phyloP scores from a whole-genome alignment of 2,329 filamentous ascomycete genomes.

The Cladosporium sphaerospermum region DNA sequence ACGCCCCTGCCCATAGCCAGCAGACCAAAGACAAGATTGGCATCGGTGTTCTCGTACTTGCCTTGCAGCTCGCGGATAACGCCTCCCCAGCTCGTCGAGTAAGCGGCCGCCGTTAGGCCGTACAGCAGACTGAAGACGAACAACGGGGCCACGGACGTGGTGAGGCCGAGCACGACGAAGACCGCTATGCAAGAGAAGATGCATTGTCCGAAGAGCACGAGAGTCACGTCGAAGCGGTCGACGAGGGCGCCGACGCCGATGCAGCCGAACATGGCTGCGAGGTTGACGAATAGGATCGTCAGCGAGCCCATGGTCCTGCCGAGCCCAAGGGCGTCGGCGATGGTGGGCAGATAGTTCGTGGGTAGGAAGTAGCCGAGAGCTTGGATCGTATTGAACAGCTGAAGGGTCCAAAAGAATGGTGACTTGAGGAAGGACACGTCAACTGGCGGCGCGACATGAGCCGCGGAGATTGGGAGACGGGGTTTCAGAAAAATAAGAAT shows the following conservation, averaged over 20 bases:
- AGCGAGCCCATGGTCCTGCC: constrained; percentile 31
- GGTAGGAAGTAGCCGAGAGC: constrained; percentile 41
- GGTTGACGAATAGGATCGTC: constrained; percentile 36
- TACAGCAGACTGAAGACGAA: constrained; percentile 40
- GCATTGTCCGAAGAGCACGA: constrained; percentile 33
- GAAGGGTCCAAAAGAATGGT: constrained; percentile 37
- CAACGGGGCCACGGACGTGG: constrained; percentile 35
- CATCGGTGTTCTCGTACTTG: constrained; percentile 30
- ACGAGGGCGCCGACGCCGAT: constrained; percentile 35
- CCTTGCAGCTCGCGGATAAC: constrained; percentile 19
- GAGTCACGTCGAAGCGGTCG: constrained; percentile 35
- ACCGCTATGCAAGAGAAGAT: constrained; percentile 31
- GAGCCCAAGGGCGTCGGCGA: constrained; percentile 34
- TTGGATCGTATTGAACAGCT: constrained; percentile 37
- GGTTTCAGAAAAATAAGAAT: constrained; percentile 16
- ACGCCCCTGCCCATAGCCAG: constrained; percentile 46
- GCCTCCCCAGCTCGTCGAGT: constrained; percentile 32
- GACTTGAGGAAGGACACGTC: constrained; percentile 33
- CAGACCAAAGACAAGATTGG: constrained; percentile 45
- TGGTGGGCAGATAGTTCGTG: constrained; percentile 38
- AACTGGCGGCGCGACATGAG: constrained; percentile 22
- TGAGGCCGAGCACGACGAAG: constrained; percentile 43
- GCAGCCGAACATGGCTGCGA: constrained; percentile 32
- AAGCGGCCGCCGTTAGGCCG: constrained; percentile 38
- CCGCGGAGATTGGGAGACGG: constrained; percentile 15